Evolutionary conservation across 345 rosid species (phyloP).

Genomic region (Orychophragmus violaceus): DNA sequence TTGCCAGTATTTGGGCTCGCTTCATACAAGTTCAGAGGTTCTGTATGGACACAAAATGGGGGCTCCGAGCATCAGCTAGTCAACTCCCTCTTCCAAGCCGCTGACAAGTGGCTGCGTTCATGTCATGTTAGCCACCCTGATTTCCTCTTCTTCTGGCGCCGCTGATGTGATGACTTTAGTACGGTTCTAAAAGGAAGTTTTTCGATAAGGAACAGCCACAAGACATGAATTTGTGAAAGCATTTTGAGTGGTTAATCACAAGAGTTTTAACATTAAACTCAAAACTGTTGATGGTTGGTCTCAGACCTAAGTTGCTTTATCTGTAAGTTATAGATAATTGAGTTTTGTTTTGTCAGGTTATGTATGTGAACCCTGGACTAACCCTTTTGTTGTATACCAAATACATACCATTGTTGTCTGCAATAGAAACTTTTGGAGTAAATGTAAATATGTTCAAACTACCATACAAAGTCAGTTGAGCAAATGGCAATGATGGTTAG

Average conservation of each 20-base stretch:
- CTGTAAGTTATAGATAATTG: slow-evolving; percentile 18
- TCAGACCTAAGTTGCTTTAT: slow-evolving; percentile 2
- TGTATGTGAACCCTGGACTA: slow-evolving; percentile 13
- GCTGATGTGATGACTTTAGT: no score
- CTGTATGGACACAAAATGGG: slow-evolving; percentile 62
- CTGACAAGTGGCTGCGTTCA: slow-evolving; percentile 60
- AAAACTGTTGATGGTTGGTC: slow-evolving; percentile 27
- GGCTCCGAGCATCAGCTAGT: slow-evolving; percentile 39
- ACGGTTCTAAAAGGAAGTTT: no score
- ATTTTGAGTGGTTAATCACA: neutral
- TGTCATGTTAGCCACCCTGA: slow-evolving; percentile 72
- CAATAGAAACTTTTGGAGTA: slow-evolving; percentile 8
- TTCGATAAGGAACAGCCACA: neutral
- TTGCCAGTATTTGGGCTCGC: slow-evolving; percentile 74
- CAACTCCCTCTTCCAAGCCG: slow-evolving; percentile 54
- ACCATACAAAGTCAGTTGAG: no score
- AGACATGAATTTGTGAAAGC: neutral
- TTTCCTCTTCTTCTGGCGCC: no score
- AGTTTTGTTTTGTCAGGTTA: slow-evolving; percentile 23
- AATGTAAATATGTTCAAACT: slow-evolving; percentile 6
- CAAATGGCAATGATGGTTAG: no score
- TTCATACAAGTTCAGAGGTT: slow-evolving; percentile 56
- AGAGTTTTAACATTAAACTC: neutral
- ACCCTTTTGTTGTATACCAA: slow-evolving; percentile 10
- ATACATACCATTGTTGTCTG: neutral